Conservation (phyloP, 2,329 filamentous ascomycete species). For the Xylogone sp. region DNA sequence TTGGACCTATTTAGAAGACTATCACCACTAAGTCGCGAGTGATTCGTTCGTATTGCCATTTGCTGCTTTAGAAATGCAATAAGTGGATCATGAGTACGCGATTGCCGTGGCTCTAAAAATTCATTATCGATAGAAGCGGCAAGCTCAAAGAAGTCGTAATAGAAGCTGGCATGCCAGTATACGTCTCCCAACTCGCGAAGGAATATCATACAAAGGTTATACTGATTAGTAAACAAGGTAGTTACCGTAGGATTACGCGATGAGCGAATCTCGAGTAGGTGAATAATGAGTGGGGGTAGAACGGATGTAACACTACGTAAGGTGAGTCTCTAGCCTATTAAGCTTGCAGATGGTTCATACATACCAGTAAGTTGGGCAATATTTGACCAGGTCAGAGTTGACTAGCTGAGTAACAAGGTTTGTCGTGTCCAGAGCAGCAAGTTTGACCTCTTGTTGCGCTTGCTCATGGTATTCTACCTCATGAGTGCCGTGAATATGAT, state of each 20-base stretch:
- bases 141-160: slow-evolving; percentile 16
- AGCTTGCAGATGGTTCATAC: not conserved
- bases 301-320: slow-evolving; percentile 13
- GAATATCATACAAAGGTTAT: slow-evolving; percentile 13
- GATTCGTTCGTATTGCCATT: not conserved
- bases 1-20: not conserved
- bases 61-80: slow-evolving; percentile 3
- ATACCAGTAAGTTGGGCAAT: slow-evolving; percentile 16
- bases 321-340: not conserved
- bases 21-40: not conserved
- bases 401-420: slow-evolving; percentile 10
- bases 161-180: slow-evolving; percentile 19
- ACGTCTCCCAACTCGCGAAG: slow-evolving; percentile 13
- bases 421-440: slow-evolving; percentile 13
- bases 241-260: not conserved
- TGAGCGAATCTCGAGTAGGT: slow-evolving; percentile 10
- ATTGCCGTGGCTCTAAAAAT: not conserved
- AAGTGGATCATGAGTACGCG: slow-evolving; percentile 1
- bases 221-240: slow-evolving; percentile 4
- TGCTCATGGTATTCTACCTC: not conserved
- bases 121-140: slow-evolving; percentile 3
- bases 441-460: slow-evolving; percentile 7
- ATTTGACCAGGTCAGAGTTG: slow-evolving; percentile 10
- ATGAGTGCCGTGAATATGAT: not conserved
- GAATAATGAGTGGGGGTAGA: slow-evolving; percentile 14